Base-by-base conservation (phyloP, 306 rosid species). In the Notholithocarpus densiflorus region DNA sequence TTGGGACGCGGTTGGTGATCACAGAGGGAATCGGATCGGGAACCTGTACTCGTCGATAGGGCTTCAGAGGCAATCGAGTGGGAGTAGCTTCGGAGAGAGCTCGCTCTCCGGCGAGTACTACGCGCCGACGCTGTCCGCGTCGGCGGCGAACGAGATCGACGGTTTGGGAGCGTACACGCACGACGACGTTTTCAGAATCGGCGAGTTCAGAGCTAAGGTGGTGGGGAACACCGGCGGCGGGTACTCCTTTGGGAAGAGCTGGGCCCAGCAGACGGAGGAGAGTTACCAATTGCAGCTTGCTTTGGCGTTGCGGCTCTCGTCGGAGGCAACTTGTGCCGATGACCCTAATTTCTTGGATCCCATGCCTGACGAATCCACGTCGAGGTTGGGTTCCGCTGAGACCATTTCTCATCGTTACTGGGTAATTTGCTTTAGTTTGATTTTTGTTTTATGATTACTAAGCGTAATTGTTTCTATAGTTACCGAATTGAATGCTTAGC, bases 191-290 rank as follows among this genome's bases (percentile, higher is more conserved):
- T n/a, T 34, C 24, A 90, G 75, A 12, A 75, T 86, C n/a, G 73
- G 84, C 2, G 95, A 91, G 45, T 86, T 72, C 17, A 84, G 94
- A 68, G 85, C 57, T 21, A 87, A 81, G 82, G 79, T 82, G 27
- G 24, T 77, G 29, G 98, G 89, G 24, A 82, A 83, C 20, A 78
- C 85, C 52, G 68, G 77, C 10, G 88, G 89, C 8, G 92, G 90
- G 3, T 89, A 92, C 13, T 91, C 78, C 1, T 85, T 71, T 0
- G 84, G 93, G 81, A 96, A 90, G 91, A 93, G 96, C 89, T 96
- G 99, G 98, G 99, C 99, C 64, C 99, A 96, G 90, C 99, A 96
- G 82, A 93, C 96, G 77, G 99, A 96, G 92, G 99, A 96, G 90
- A 91, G 99, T 75, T 96, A 96, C 80, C 99, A 93, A 77, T 85